phyloP scores from a whole-genome alignment of 2,329 filamentous ascomycete species.

The Beauveria brongniartii region DNA sequence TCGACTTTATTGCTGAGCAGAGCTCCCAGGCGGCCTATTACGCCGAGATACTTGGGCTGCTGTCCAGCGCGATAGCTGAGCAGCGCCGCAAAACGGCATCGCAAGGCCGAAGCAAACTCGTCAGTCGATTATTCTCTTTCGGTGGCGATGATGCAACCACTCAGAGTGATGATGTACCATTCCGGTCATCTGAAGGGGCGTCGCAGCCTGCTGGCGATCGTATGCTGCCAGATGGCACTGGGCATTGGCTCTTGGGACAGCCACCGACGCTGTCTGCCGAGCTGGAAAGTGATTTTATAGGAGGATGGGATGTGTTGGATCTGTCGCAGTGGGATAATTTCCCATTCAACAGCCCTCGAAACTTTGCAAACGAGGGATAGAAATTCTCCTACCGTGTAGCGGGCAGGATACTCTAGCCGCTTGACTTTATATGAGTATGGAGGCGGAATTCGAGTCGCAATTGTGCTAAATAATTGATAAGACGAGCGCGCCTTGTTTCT shows the following conservation, averaged over 20 bases:
- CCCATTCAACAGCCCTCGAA: conserved; percentile 16
- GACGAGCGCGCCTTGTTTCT: no score
- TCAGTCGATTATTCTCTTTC: conserved; percentile 20
- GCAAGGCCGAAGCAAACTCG: conserved; percentile 20
- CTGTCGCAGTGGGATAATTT: conserved; percentile 26
- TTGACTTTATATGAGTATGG: no score
- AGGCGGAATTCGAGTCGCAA: no score
- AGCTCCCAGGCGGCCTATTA: conserved; percentile 52
- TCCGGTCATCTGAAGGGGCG: not conserved
- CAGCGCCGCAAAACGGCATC: conserved; percentile 23
- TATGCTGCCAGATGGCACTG: not conserved
- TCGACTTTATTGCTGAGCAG: conserved; percentile 37
- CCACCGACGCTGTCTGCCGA: not conserved
- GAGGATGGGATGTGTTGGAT: conserved; percentile 22
- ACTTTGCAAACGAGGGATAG: conserved; percentile 6
- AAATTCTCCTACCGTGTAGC: not conserved
- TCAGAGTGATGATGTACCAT: not conserved
- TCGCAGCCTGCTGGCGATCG: not conserved
- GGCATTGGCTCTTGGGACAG: not conserved
- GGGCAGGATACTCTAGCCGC: no score
- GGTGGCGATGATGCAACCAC: not conserved
- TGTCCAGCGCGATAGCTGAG: conserved; percentile 36
- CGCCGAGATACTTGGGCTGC: conserved; percentile 42
- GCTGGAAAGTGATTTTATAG: conserved; percentile 8
- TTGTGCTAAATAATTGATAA: no score